A percentile compares a stretch with the other conserved stretches of the same genome.
phyloP scores from a whole-genome alignment of 116 monocot genomes.

The Zostera marina region DNA sequence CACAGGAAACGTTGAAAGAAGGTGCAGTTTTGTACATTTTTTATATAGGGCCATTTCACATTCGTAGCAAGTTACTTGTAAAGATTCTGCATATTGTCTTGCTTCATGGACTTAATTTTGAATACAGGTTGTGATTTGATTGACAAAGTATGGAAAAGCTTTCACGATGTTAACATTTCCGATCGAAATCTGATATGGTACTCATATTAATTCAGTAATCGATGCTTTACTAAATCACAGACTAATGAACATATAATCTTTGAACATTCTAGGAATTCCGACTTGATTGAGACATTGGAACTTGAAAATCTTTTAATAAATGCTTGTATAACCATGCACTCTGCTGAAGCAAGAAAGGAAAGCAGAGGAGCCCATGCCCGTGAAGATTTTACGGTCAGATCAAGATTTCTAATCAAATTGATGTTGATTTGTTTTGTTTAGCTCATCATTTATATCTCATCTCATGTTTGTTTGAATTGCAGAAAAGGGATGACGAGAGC shows the following conservation, averaged over 20 bases:
- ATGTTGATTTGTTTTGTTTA: not conserved
- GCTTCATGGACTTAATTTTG: no score
- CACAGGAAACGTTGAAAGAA: constrained; percentile 93
- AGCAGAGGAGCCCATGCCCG: constrained; percentile 98
- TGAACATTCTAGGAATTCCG: constrained; percentile 59
- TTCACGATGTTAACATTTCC: constrained; percentile 58
- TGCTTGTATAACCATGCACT: constrained; percentile 94
- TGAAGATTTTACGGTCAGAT: constrained; percentile 84
- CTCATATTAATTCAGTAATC: not conserved
- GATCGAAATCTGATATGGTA: constrained; percentile 86
- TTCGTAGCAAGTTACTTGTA: no score
- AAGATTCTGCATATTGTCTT: no score
- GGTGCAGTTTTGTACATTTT: constrained; percentile 18
- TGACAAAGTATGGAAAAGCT: constrained; percentile 80
- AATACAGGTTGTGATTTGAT: constrained; percentile 66
- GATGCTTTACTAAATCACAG: not conserved
- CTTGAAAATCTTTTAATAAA: constrained; percentile 96
- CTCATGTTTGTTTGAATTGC: constrained; percentile 18
- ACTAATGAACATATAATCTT: not conserved
- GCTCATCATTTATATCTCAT: not conserved
- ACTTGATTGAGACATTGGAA: constrained; percentile 84
- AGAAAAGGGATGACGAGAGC: constrained; percentile 95
- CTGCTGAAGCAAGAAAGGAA: constrained; percentile 97
- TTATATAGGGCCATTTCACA: no score
- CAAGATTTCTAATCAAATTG: not conserved